Evolutionary conservation across 371 early-diverging fungal species (phyloP).

Genomic region (Mucor plumbeus): DNA sequence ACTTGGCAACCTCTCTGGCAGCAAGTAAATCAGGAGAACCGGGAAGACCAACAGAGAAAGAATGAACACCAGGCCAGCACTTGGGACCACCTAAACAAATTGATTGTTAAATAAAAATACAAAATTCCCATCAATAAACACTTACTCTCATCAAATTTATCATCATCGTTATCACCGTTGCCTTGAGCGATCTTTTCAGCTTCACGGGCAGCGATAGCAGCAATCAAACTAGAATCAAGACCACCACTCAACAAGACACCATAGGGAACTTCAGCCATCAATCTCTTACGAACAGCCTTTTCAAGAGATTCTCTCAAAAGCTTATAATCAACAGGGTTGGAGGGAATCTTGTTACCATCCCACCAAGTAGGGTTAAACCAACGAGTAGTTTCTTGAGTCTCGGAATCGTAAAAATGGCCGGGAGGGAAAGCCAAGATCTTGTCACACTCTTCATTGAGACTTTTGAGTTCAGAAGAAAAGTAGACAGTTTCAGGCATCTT

Average conservation of each 20-base stretch:
- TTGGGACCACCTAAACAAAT: conserved; percentile 46
- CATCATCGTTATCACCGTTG: conserved; percentile 22
- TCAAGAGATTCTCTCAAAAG: conserved; percentile 81
- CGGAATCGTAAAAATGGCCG: conserved; percentile 87
- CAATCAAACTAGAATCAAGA: conserved; percentile 93
- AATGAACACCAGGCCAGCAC: conserved; percentile 88
- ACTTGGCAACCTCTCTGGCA: conserved; percentile 91
- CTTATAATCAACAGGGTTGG: conserved; percentile 63
- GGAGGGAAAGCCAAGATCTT: conserved; percentile 95
- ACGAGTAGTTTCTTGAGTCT: conserved; percentile 74
- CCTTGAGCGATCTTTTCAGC: conserved; percentile 64
- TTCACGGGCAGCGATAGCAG: conserved; percentile 89
- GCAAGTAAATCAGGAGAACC: conserved; percentile 93
- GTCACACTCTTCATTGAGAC: conserved; percentile 93
- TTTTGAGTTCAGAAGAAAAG: conserved; percentile 94
- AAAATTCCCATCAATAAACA: neutral
- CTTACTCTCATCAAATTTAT: conserved; percentile 73
- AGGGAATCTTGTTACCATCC: conserved; percentile 64
- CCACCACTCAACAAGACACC: conserved; percentile 96
- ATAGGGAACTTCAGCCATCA: conserved; percentile 97
- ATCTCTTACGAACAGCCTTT: conserved; percentile 88
- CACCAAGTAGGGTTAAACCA: conserved; percentile 95
- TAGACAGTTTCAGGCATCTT: conserved; percentile 86
- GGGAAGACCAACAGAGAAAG: conserved; percentile 94
- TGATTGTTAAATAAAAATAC: neutral